Evolutionary conservation across 2,329 filamentous ascomycete genomes (phyloP), one percentile per base, ranked within the genome.

Genomic region (Apiospora koreana): DNA sequence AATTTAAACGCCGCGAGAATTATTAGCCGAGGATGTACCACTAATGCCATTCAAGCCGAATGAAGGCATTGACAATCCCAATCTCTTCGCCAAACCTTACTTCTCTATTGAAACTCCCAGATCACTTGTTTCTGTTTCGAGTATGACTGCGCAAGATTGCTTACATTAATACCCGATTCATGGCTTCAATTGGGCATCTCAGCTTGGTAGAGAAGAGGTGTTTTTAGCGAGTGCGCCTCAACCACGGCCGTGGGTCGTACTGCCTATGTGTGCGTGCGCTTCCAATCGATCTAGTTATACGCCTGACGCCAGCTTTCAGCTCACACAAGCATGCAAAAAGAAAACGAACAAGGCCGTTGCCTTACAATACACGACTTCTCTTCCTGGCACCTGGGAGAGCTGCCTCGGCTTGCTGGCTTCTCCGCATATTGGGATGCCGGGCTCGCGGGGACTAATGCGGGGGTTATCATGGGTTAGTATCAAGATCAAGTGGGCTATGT

Each of bases 331-430:
- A 28, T 62, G 54, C 31, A 62, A 62, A 16, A 62, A n/a, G 31
- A 9, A 28, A 38, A 62, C n/a, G 28, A 38, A 62, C 31, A 62
- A 38, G 28, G n/a, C 28, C 54, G 31, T 31, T 62, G 31, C 54
- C 54, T 62, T 18, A 62, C 54, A 38, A 23, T 62, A 23, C 54
- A 62, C 54, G 31, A 62, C 31, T 35, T 35, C 31, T 35, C 21
- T 5, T 28, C 50, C 9, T 43, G 41, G n/a, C n/a, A n/a, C n/a
- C n/a, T n/a, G n/a, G n/a, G n/a, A n/a, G n/a, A n/a, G n/a, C 54
- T 62, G 54, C 54, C 54, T 62, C 54, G 54, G 54, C 54, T 62
- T 62, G 8, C 54, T 62, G 54, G 31, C 54, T 62, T 62, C 54
- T 62, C 54, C 54, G 54, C 54, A 62, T 38, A 62, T 38, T 38